A percentile compares a stretch with the other conserved stretches of the same genome.
Conservation (phyloP, 441 rosid genomes). For the Populus tomentosa region DNA sequence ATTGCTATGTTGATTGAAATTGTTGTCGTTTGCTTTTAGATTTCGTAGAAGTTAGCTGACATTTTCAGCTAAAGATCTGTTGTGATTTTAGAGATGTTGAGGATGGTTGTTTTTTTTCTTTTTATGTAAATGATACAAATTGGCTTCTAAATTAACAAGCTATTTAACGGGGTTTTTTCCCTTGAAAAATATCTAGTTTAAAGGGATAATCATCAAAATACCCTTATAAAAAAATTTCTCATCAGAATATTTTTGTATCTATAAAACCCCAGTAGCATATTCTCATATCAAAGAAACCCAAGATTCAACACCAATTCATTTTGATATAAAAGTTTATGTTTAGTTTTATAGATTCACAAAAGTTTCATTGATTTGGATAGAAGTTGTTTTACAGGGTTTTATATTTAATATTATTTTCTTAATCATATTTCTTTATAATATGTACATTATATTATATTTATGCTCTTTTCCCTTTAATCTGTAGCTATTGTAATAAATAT, state of each 20-base stretch:
- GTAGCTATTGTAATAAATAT: background rate
- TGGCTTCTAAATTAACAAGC: background rate
- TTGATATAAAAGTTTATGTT: too few species aligned
- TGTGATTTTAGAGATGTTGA: background rate
- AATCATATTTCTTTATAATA: background rate
- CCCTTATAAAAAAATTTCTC: background rate
- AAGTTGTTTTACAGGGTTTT: background rate
- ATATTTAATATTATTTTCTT: too few species aligned
- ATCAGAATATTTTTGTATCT: too few species aligned
- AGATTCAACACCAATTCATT: background rate
- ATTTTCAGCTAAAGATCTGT: background rate
- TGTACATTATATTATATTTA: too few species aligned
- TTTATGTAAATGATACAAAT: background rate
- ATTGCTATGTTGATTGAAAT: background rate
- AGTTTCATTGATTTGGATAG: background rate
- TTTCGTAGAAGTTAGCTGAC: background rate
- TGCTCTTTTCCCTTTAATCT: background rate
- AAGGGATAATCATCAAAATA: background rate
- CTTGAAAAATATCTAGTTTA: background rate
- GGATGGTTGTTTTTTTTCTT: background rate
- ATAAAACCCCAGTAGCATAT: too few species aligned
- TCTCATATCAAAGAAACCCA: background rate
- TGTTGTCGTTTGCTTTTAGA: background rate
- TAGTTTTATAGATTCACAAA: background rate
- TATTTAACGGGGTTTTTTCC: background rate